phyloP scores from a whole-genome alignment of 768 basidiomycete genomes.

The Pleurotus eryngii region DNA sequence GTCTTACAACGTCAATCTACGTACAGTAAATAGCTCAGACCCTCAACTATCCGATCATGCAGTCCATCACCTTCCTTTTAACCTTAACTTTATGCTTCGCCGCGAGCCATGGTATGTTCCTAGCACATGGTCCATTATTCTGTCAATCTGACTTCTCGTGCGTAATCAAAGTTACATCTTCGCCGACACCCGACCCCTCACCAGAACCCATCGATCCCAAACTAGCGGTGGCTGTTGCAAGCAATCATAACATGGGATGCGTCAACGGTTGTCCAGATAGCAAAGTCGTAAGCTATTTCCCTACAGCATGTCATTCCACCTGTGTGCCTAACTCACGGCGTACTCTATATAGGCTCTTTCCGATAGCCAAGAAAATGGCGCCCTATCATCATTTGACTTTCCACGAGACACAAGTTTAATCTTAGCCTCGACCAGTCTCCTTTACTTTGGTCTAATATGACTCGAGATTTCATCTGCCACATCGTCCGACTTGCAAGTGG shows the following conservation, averaged over 20 bases:
- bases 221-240: constrained; percentile 20
- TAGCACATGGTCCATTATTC: background rate
- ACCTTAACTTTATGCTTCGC: background rate
- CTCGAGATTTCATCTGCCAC: background rate
- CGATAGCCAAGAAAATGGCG: background rate
- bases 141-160: background rate
- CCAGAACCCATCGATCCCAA: constrained; percentile 20
- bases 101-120: too few species aligned
- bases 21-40: background rate
- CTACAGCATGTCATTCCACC: background rate
- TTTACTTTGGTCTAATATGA: background rate
- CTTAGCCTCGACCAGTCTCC: background rate
- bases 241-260: constrained; percentile 22
- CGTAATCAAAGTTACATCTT: constrained; percentile 3
- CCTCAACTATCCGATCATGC: background rate
- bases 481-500: background rate
- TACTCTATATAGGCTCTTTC: background rate
- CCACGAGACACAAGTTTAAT: too few species aligned
- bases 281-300: constrained; percentile 18
- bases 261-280: constrained; percentile 11
- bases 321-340: background rate
- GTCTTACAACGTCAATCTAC: too few species aligned
- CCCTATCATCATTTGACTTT: background rate
- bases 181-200: constrained; percentile 11
- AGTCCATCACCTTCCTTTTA: background rate